These are phyloP conservation scores for Speleostelium caveatum DNA, from an alignment of 78 protist genomes.

Conservation along the genomic window DNA sequence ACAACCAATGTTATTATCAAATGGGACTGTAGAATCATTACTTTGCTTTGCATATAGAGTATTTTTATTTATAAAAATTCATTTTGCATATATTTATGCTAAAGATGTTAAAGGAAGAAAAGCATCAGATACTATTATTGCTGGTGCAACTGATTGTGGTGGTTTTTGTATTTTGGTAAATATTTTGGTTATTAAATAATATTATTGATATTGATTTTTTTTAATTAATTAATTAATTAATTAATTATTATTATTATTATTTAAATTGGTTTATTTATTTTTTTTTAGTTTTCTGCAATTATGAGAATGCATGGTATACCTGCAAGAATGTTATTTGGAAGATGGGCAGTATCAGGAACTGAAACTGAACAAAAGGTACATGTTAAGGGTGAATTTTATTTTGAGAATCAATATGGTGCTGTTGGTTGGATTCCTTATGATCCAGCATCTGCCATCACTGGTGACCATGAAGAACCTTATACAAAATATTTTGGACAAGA, in stretches of 20 bases:
- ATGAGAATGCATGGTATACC: slow-evolving; percentile 62
- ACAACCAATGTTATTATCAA: slow-evolving; percentile 41
- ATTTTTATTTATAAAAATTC: slow-evolving; percentile 38
- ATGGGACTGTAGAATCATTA: slow-evolving; percentile 17
- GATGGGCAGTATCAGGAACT: slow-evolving; percentile 42
- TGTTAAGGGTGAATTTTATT: slow-evolving; percentile 61
- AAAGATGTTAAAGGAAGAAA: slow-evolving; percentile 61
- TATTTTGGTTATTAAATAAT: too few species aligned
- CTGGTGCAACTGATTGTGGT: slow-evolving; percentile 55
- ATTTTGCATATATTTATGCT: slow-evolving; percentile 55
- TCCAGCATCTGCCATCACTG: slow-evolving; percentile 41
- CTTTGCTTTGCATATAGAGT: slow-evolving; percentile 55
- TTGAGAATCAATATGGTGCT: too few species aligned
- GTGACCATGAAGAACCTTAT: slow-evolving; percentile 41
- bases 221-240: too few species aligned
- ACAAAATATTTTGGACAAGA: slow-evolving; percentile 36
- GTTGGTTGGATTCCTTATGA: slow-evolving; percentile 70
- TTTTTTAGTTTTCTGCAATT: background rate
- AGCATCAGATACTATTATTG: slow-evolving; percentile 45
- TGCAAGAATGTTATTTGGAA: slow-evolving; percentile 33
- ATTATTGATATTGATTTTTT: too few species aligned
- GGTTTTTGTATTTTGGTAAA: slow-evolving; percentile 42
- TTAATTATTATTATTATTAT: background rate
- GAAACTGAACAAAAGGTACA: slow-evolving; percentile 32
- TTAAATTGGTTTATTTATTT: background rate